Base-by-base conservation (phyloP, 106 monocot genomes). In the Dactylorhiza incarnata region DNA sequence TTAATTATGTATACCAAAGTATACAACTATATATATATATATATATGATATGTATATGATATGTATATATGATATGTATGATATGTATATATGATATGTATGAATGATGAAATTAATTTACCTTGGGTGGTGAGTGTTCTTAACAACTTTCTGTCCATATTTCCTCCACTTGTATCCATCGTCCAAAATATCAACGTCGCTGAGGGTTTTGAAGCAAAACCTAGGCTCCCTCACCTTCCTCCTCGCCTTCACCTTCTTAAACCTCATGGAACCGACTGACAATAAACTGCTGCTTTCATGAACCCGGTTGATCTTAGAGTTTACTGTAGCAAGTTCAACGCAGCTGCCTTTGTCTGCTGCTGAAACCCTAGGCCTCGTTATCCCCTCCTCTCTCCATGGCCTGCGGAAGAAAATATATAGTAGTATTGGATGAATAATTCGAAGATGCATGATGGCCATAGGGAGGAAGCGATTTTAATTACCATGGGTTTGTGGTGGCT, bases 211-310 rank as follows among this genome's bases (percentile, higher is more conserved):
- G 83, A 86, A 86, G 80, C 86, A 83, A 78, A 86, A 86, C 62
- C 86, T 86, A 72, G 86, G 86, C 74, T 86, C 86, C 50, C 86
- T 86, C 53, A 86, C 71, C 77, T 86, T 86, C 62, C 86, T 83
- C 77, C 80, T 80, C 46, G 74, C 80, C 74, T 86, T 86, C 45
- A 54, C 79, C 61, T 81, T 86, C 71, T 86, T 86, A 83, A 86
- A 81, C 75, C 75, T 86, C 56, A 80, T 47, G 13, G 70, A 29
- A 0, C 47, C 44, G 3, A 20, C 65, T 26, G 6, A 63, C 63
- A 16, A 76, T 66, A 1, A 79, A 47, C 9, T 52, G 14, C 3
- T 52, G 16, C 46, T 44, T 10, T 22, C 25, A 11, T 15, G 25
- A 52, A 48, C 49, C 49, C 49, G 9, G 22, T 50, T 6, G 11